Evolutionary conservation across 2,329 filamentous ascomycete genomes (phyloP).

Genomic region (Hypoxylon sp.): DNA sequence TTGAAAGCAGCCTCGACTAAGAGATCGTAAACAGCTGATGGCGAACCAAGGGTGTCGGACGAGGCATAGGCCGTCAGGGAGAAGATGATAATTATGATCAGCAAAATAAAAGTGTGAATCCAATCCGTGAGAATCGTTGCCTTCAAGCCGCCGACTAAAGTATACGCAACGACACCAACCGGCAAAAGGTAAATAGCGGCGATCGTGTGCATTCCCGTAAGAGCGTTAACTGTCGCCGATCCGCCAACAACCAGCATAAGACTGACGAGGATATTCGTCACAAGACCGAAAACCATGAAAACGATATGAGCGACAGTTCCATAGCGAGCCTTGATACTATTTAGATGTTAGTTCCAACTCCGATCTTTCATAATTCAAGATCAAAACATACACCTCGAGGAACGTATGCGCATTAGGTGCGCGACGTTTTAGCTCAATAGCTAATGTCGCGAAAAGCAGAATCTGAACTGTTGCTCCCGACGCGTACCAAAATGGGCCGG

Average conservation of each 20-base stretch:
- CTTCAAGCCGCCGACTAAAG: conserved; percentile 66
- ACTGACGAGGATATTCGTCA: conserved; percentile 88
- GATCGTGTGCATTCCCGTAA: conserved; percentile 80
- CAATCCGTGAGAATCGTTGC: conserved; percentile 89
- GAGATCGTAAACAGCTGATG: conserved; percentile 80
- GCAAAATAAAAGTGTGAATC: conserved; percentile 84
- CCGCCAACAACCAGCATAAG: conserved; percentile 91
- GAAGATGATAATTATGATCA: conserved; percentile 89
- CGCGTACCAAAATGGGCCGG: conserved; percentile 66
- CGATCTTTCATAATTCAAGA: background rate
- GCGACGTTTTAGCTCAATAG: conserved; percentile 88
- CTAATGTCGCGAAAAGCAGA: conserved; percentile 87
- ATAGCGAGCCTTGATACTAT: conserved; percentile 47
- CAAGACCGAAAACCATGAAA: conserved; percentile 84
- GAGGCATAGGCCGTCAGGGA: conserved; percentile 85
- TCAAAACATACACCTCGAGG: conserved; percentile 73
- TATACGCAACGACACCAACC: conserved; percentile 84
- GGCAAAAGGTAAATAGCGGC: conserved; percentile 88
- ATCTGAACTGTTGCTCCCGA: conserved; percentile 86
- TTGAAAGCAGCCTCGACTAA: conserved; percentile 73
- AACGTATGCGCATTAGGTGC: conserved; percentile 90
- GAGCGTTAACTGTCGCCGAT: conserved; percentile 75
- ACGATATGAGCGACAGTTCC: conserved; percentile 72
- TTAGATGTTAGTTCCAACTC: conserved; percentile 8
- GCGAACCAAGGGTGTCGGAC: conserved; percentile 77